A percentile compares a stretch with the other conserved stretches of the same genome.
Conservation (phyloP, 495 filamentous ascomycete species). For the Penicillium waksmanii region DNA sequence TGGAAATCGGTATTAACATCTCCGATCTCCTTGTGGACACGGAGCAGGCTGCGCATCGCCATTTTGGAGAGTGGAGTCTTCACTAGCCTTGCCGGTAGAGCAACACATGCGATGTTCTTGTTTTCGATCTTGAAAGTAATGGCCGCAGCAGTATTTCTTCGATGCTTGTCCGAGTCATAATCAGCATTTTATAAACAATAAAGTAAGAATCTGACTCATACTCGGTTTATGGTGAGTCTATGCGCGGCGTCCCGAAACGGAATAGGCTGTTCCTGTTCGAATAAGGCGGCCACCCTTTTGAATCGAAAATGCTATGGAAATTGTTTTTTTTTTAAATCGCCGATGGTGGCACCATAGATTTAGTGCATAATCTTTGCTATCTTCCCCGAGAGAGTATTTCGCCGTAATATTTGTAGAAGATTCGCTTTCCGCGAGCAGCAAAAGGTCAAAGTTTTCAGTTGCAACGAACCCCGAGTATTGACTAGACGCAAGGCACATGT, state of each 20-base stretch:
- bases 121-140: neutral
- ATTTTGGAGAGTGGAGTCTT: neutral
- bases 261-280: neutral
- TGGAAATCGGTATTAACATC: constrained; percentile 15
- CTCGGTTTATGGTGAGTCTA: neutral
- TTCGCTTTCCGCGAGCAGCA: neutral
- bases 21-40: constrained; percentile 11
- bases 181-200: neutral
- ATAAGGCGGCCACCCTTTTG: neutral
- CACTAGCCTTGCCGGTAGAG: neutral
- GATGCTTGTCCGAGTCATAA: neutral
- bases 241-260: neutral
- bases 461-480: no score
- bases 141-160: neutral
- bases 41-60: constrained; percentile 3
- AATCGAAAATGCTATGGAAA: no score
- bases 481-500: no score
- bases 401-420: neutral
- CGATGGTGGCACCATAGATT: no score
- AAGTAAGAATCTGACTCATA: neutral
- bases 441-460: no score
- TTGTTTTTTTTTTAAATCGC: no score
- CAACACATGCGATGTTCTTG: neutral
- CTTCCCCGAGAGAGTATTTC: neutral
- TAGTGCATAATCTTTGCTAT: no score